These are phyloP conservation scores for Clonostachys chloroleuca DNA, from an alignment of 2,329 filamentous ascomycete species.

Conservation along the genomic window DNA sequence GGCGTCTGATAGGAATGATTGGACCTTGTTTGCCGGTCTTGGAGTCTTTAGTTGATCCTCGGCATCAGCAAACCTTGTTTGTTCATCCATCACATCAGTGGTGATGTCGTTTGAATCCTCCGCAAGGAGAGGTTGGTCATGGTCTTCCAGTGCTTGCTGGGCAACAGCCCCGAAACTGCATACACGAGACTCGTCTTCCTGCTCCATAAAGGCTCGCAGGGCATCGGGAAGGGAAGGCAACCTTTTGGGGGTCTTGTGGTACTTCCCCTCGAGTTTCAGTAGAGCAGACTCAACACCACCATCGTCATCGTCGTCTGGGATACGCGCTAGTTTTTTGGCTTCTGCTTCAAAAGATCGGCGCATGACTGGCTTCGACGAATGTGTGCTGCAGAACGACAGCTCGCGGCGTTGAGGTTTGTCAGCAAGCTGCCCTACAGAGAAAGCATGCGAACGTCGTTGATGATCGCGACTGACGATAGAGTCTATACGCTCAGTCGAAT, in stretches of 20 bases:
- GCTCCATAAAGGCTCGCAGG: neutral
- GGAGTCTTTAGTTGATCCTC: neutral
- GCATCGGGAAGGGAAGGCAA: too few relatives aligned
- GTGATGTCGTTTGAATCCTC: neutral
- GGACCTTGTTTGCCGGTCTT: conserved; percentile 16
- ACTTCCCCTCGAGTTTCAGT: conserved; percentile 86
- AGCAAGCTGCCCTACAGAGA: conserved; percentile 56
- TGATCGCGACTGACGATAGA: conserved; percentile 13
- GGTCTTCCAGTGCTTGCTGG: neutral
- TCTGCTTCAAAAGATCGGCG: conserved; percentile 82
- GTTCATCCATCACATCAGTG: neutral
- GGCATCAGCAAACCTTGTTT: too few relatives aligned
- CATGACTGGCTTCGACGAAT: conserved; percentile 59
- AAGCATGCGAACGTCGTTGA: conserved; percentile 15
- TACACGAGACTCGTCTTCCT: neutral
- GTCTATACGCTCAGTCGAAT: conserved; percentile 2
- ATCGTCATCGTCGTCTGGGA: conserved; percentile 77
- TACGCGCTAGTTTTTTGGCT: conserved; percentile 79
- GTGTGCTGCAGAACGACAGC: conserved; percentile 55
- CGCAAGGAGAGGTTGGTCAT: neutral
- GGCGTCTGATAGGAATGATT: conserved; percentile 51
- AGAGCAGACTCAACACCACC: conserved; percentile 91
- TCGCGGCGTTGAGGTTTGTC: conserved; percentile 40
- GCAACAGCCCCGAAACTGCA: neutral
- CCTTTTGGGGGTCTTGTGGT: conserved; percentile 35